Conservation (phyloP, 1,284 basidiomycete species). For the Psilocybe mexicana region DNA sequence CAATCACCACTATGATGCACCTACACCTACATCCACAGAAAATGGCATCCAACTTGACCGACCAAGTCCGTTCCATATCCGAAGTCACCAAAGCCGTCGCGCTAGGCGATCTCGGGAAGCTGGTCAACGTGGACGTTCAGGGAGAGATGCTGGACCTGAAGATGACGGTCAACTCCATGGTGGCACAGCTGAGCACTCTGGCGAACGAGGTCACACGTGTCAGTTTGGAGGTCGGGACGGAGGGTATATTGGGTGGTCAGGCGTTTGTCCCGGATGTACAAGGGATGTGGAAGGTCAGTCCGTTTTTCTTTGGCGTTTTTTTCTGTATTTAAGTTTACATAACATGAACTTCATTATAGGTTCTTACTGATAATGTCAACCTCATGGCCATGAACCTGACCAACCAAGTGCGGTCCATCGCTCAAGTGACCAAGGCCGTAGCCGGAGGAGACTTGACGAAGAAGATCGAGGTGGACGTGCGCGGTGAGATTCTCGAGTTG, state of each 20-base stretch:
- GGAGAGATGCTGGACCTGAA: conserved; percentile 97
- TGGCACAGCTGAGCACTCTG: conserved; percentile 80
- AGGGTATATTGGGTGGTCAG: conserved; percentile 95
- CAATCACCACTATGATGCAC: no score
- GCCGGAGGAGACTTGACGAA: conserved; percentile 88
- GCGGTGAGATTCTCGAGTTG: conserved; percentile 88
- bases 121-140: conserved; percentile 93
- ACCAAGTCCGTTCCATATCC: conserved; percentile 97
- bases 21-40: conserved; percentile 51
- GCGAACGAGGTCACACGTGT: conserved; percentile 77
- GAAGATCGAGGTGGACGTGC: conserved; percentile 87
- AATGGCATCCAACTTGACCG: conserved; percentile 87
- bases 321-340: neutral
- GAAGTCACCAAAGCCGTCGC: conserved; percentile 98
- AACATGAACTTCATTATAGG: conserved; percentile 37
- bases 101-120: conserved; percentile 85
- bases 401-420: conserved; percentile 89
- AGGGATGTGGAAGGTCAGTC: conserved; percentile 82
- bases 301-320: neutral
- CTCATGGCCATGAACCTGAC: conserved; percentile 93
- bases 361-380: conserved; percentile 79
- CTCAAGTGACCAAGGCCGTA: conserved; percentile 86
- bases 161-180: conserved; percentile 91
- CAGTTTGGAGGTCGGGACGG: conserved; percentile 88
- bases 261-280: conserved; percentile 86